A percentile compares a stretch with the other conserved stretches of the same genome.
These are phyloP conservation scores for Postia placenta DNA, from an alignment of 768 basidiomycete species.

Conservation along the genomic window DNA sequence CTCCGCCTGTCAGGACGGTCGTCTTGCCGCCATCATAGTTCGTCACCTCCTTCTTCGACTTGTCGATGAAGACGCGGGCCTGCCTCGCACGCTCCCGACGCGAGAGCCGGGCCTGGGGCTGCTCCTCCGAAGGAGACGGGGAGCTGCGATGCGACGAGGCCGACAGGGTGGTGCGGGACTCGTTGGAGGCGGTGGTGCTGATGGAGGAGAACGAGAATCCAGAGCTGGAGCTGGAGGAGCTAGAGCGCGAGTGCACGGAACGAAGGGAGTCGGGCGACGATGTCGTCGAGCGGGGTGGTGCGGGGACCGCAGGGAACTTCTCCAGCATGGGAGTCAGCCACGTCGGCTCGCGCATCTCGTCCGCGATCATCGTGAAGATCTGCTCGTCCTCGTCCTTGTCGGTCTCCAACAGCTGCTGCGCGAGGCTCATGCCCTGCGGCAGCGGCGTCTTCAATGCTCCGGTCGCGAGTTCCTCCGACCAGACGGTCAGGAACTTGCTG, in stretches of 20 bases:
- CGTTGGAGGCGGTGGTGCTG: constrained; percentile 39
- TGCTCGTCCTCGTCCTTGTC: constrained; percentile 68
- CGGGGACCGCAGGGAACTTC: constrained; percentile 44
- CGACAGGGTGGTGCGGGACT: constrained; percentile 35
- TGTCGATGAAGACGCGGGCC: constrained; percentile 68
- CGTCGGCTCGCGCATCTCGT: constrained; percentile 61
- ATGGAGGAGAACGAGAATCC: constrained; percentile 64
- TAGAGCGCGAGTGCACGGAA: constrained; percentile 46
- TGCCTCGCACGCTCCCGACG: constrained; percentile 67
- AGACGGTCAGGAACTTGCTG: constrained; percentile 52
- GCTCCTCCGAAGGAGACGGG: constrained; percentile 20
- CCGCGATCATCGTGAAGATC: constrained; percentile 68
- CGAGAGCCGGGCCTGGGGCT: constrained; percentile 41
- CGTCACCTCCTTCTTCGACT: constrained; percentile 70
- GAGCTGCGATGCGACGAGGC: constrained; percentile 28
- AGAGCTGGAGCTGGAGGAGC: constrained; percentile 64
- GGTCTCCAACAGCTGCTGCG: constrained; percentile 68
- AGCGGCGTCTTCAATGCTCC: constrained; percentile 11
- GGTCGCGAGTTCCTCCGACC: constrained; percentile 48
- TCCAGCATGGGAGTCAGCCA: constrained; percentile 63
- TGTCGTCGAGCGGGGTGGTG: constrained; percentile 29
- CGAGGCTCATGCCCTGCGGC: constrained; percentile 48
- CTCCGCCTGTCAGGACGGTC: constrained; percentile 80
- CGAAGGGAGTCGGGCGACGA: constrained; percentile 30
- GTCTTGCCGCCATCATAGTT: constrained; percentile 88